Evolutionary conservation across 2,329 filamentous ascomycete species (phyloP).

Genomic region (Ceratocystis cacaofunesta): DNA sequence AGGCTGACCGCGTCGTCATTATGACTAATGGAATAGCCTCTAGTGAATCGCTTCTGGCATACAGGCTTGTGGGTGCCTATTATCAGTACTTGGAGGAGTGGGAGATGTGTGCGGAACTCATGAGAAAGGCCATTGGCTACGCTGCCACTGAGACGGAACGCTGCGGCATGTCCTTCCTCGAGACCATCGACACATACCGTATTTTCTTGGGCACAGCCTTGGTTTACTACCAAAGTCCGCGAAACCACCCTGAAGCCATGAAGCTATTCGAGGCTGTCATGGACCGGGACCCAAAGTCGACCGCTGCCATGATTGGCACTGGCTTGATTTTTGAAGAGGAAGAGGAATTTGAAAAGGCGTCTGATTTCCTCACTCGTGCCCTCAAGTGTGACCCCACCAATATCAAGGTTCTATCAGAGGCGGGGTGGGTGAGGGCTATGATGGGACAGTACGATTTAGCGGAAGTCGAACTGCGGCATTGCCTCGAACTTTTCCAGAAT

Average conservation of each 20-base stretch:
- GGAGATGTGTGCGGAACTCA: slow-evolving; percentile 62
- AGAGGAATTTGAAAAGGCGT: slow-evolving; percentile 69
- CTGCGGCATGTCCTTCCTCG: slow-evolving; percentile 53
- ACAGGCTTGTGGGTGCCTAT: slow-evolving; percentile 69
- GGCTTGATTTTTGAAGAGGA: slow-evolving; percentile 89
- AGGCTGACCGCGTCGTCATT: slow-evolving; percentile 66
- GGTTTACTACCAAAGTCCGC: slow-evolving; percentile 78
- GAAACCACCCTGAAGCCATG: slow-evolving; percentile 79
- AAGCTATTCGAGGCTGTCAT: slow-evolving; percentile 73
- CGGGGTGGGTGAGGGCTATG: slow-evolving; percentile 82
- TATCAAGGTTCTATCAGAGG: slow-evolving; percentile 65
- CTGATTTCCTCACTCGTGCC: slow-evolving; percentile 66
- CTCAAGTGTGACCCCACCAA: slow-evolving; percentile 58
- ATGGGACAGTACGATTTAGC: slow-evolving; percentile 60
- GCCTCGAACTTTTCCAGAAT: slow-evolving; percentile 48
- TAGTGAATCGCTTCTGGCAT: slow-evolving; percentile 60
- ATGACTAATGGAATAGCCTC: slow-evolving; percentile 61
- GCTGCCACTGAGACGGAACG: slow-evolving; percentile 45
- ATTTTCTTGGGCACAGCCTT: slow-evolving; percentile 72
- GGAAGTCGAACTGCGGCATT: slow-evolving; percentile 53
- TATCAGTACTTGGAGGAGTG: slow-evolving; percentile 77
- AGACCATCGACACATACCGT: slow-evolving; percentile 59
- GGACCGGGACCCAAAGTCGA: slow-evolving; percentile 57
- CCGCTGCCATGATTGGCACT: slow-evolving; percentile 71
- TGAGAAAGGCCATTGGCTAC: slow-evolving; percentile 56